Percentiles rank a stretch among this genome's conserved stretches.
phyloP scores from a whole-genome alignment of 2,329 filamentous ascomycete species.

The Huntiella bhutanensis region DNA sequence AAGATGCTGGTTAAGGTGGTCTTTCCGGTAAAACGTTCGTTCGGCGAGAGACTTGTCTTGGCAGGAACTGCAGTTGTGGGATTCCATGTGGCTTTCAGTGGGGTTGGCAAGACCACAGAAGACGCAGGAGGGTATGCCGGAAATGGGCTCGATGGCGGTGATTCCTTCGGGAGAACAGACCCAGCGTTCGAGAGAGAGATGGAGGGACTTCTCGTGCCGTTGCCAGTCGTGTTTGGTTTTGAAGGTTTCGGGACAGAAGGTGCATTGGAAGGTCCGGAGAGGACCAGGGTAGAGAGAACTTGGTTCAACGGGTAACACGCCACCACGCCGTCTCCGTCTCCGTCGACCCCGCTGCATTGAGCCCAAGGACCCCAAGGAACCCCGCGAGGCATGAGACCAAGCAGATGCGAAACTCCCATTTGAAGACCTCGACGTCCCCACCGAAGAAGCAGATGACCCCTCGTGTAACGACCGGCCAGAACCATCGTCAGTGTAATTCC shows the following conservation, averaged over 20 bases:
- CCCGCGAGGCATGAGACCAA: conserved; percentile 38
- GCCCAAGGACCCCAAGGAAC: conserved; percentile 34
- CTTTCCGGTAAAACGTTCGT: conserved; percentile 47
- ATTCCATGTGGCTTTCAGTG: conserved; percentile 34
- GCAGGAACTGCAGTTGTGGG: conserved; percentile 43
- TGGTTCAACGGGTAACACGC: conserved; percentile 20
- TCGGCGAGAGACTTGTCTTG: conserved; percentile 44
- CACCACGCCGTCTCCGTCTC: conserved; percentile 27
- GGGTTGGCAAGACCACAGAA: conserved; percentile 40
- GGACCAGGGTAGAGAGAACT: conserved; percentile 21
- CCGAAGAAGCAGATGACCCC: conserved; percentile 37
- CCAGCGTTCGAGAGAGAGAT: conserved; percentile 46
- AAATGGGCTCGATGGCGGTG: conserved; percentile 36
- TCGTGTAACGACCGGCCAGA: conserved; percentile 35
- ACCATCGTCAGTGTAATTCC: conserved; percentile 41
- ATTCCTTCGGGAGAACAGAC: conserved; percentile 42
- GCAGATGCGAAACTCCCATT: conserved; percentile 38
- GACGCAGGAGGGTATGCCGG: conserved; percentile 36
- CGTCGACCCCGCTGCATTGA: conserved; percentile 27
- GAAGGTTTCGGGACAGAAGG: conserved; percentile 50
- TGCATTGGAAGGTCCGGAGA: conserved; percentile 44
- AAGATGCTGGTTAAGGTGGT: conserved; percentile 47
- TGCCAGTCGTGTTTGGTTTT: conserved; percentile 52
- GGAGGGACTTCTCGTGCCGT: conserved; percentile 50
- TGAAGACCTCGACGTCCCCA: conserved; percentile 42